Evolutionary conservation across 495 filamentous ascomycete species (phyloP), one percentile per base, ranked within the genome.

Genomic region (Aspergillus ostianus): DNA sequence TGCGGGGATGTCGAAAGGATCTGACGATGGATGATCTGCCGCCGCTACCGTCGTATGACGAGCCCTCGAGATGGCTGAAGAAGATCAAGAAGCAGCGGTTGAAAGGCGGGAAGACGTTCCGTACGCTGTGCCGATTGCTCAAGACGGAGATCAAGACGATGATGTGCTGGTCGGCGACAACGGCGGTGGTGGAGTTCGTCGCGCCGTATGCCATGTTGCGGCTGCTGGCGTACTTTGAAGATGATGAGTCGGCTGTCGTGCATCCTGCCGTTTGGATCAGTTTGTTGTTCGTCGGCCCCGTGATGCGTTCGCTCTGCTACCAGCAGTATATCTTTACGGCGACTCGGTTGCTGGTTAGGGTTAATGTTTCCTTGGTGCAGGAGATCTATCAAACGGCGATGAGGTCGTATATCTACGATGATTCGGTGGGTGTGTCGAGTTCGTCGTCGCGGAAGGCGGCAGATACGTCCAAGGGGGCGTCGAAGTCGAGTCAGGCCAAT

Each of bases 351-450:
- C 48, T 78, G 12, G 77, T 82, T 45, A 71, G 79, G 15, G 64
- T 80, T 46, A 80, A 76, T 55, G 61, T 78, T 8, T 78, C 75
- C 2, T 63, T 82, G 21, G 80, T 79, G 2, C 77, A 80, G 52
- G 79, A 82, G 58, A 69, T 82, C 7, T 82, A 82, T 55, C 77
- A 80, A 59, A 75, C 76, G 27, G 78, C 79, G 13, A 72, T 82
- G 66, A 64, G 62, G 9, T 80, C 76, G 8, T 65, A 67, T 53
- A 60, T 70, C 20, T 70, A 70, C 36, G 67, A 70, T 19, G 59
- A 60, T 30, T 66, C 67, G 6, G 51, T 70, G 9, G 52, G 41
- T 6, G 44, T 56, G 3, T 51, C 48, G 17, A 51, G 4, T 41
- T 6, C 4, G 17, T 53, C 54, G 12, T 48, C 53, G 23, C 32